Conservation (phyloP, 2,329 filamentous ascomycete genomes). For the Colletotrichum sublineola region DNA sequence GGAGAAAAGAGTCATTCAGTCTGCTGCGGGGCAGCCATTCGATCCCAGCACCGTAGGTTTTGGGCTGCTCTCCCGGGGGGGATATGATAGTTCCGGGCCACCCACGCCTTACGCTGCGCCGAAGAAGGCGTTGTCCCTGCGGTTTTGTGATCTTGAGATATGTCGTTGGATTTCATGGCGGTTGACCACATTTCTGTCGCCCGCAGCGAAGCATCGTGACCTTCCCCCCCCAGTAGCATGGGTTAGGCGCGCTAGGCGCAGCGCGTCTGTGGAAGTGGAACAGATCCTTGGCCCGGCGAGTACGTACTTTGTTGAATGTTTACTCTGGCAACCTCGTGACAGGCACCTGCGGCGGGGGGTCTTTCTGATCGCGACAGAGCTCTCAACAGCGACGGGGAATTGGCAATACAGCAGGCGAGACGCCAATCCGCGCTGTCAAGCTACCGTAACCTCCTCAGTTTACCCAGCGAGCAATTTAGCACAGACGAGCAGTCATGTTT, state of each 20-base stretch:
- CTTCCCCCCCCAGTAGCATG: constrained; percentile 12
- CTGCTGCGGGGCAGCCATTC: constrained; percentile 5
- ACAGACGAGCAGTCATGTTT: constrained; percentile 61
- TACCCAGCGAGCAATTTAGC: neutral
- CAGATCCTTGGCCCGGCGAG: constrained; percentile 19
- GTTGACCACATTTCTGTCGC: constrained; percentile 29
- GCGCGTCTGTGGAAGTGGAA: constrained; percentile 37
- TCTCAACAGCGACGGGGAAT: neutral
- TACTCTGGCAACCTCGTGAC: constrained; percentile 34
- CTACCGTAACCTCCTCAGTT: neutral
- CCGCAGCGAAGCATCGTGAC: constrained; percentile 38
- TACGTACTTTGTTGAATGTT: constrained; percentile 39
- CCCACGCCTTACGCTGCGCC: constrained; percentile 10
- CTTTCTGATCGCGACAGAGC: constrained; percentile 4
- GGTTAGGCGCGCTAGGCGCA: constrained; percentile 41
- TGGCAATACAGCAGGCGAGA: neutral
- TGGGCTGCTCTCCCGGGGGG: neutral
- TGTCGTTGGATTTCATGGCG: constrained; percentile 24
- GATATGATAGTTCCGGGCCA: neutral
- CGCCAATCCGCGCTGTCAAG: neutral
- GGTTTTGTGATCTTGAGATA: neutral
- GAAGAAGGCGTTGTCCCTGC: neutral
- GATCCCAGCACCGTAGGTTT: neutral
- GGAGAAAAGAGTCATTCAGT: constrained; percentile 7
- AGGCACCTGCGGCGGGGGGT: constrained; percentile 20